Conservation (phyloP, 2,329 filamentous ascomycete species). For the Akanthomyces lecanii region DNA sequence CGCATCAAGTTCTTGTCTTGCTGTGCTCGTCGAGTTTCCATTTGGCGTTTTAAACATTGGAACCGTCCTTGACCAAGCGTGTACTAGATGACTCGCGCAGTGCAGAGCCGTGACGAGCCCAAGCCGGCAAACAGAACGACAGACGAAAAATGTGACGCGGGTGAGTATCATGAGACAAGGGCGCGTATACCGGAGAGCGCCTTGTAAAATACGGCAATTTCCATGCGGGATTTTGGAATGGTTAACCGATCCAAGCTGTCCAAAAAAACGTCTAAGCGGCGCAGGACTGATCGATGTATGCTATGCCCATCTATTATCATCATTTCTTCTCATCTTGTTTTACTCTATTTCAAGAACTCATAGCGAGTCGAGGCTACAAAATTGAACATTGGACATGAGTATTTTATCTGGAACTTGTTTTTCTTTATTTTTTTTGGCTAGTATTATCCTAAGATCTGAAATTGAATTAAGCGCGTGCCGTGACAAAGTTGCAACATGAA, state of each 20-base stretch:
- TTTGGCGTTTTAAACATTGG: slow-evolving; percentile 23
- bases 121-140: slow-evolving; percentile 10
- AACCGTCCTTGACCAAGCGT: slow-evolving; percentile 33
- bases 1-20: not conserved
- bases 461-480: not conserved
- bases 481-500: not conserved
- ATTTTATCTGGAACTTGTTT: slow-evolving; percentile 20
- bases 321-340: not conserved
- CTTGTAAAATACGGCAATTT: not conserved
- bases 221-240: not conserved
- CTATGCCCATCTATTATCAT: slow-evolving; percentile 2
- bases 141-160: not conserved
- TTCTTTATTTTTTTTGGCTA: slow-evolving; percentile 17
- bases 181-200: not conserved
- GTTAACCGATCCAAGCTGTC: not conserved
- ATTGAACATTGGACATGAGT: slow-evolving; percentile 23
- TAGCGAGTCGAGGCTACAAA: slow-evolving; percentile 12
- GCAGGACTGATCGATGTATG: slow-evolving; percentile 6
- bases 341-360: not conserved
- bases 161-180: slow-evolving; percentile 9
- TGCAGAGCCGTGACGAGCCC: slow-evolving; percentile 1
- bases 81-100: slow-evolving; percentile 29
- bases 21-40: slow-evolving; percentile 13
- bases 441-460: slow-evolving; percentile 12
- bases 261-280: not conserved